phyloP scores from a whole-genome alignment of 495 filamentous ascomycete genomes.

The Hyphodiscus hymeniophilus region DNA sequence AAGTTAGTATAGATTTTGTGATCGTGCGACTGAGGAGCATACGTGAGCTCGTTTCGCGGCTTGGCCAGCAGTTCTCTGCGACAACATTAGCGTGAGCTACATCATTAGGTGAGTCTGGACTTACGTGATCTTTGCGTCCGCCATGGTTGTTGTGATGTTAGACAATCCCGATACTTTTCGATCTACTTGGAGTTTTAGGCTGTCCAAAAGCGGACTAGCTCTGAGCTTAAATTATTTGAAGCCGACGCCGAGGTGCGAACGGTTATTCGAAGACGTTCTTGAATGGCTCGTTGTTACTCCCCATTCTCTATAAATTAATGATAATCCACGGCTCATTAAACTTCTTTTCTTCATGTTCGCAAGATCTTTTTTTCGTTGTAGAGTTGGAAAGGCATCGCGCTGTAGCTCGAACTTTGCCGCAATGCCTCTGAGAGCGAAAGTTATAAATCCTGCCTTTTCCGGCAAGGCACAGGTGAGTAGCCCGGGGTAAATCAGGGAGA shows the following conservation, averaged over 20 bases:
- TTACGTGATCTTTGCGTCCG: slow-evolving; percentile 71
- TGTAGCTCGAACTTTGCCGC: slow-evolving; percentile 23
- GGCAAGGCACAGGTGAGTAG: slow-evolving; percentile 37
- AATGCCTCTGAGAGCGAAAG: slow-evolving; percentile 88
- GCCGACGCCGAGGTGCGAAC: no score
- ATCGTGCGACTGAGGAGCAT: slow-evolving; percentile 30
- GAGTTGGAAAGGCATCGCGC: slow-evolving; percentile 15
- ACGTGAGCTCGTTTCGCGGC: slow-evolving; percentile 75
- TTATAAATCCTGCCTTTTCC: slow-evolving; percentile 51
- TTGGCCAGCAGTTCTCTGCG: slow-evolving; percentile 71
- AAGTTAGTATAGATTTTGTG: slow-evolving; percentile 9
- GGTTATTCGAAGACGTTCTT: background rate
- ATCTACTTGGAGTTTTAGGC: no score
- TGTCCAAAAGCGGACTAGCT: slow-evolving; percentile 15
- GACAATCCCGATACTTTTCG: slow-evolving; percentile 22
- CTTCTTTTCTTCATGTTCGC: slow-evolving; percentile 23
- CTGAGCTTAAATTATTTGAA: no score
- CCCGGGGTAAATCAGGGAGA: background rate
- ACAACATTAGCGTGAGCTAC: slow-evolving; percentile 7
- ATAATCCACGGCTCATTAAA: slow-evolving; percentile 2
- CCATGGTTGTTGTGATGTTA: slow-evolving; percentile 42
- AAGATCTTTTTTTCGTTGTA: slow-evolving; percentile 16
- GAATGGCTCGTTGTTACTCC: slow-evolving; percentile 9
- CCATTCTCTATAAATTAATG: slow-evolving; percentile 13
- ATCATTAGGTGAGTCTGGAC: slow-evolving; percentile 17